Evolutionary conservation across 257 asterid genomes (phyloP).

Genomic region (Avicennia marina): DNA sequence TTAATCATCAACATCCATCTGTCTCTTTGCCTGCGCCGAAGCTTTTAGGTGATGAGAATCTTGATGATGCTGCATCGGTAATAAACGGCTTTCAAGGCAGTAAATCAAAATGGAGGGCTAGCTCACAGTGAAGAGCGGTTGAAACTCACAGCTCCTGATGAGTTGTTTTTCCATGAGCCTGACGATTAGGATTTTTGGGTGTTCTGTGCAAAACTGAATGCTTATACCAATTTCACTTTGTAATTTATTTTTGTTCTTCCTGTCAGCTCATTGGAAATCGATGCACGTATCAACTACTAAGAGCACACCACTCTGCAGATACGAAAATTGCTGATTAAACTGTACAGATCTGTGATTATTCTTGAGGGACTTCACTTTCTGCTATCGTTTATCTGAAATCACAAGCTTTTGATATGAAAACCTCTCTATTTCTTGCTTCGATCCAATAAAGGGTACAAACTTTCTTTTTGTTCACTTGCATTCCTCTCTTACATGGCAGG

Average conservation of each 20-base stretch:
- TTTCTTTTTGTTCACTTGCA: neutral
- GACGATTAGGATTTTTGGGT: slow-evolving; percentile 13
- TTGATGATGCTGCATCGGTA: slow-evolving; percentile 48
- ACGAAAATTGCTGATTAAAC: neutral
- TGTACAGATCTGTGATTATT: slow-evolving; percentile 25
- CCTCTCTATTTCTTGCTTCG: no score
- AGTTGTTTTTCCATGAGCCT: slow-evolving; percentile 13
- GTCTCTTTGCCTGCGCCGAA: neutral
- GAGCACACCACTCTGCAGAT: slow-evolving; percentile 14
- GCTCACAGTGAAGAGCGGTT: slow-evolving; percentile 2
- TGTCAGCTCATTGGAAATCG: slow-evolving; percentile 10
- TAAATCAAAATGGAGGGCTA: neutral
- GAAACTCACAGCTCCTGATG: slow-evolving; percentile 8
- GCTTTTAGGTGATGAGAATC: slow-evolving; percentile 33
- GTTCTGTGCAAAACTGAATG: slow-evolving; percentile 3
- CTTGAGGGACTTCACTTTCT: neutral
- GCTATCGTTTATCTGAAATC: neutral
- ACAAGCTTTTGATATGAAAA: neutral
- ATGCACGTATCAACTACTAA: slow-evolving; percentile 16
- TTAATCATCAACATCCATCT: no score
- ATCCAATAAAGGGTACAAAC: neutral
- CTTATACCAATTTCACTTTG: neutral
- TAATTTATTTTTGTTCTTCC: neutral
- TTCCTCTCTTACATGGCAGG: neutral
- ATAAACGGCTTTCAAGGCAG: slow-evolving; percentile 23